phyloP scores from a whole-genome alignment of 2,329 filamentous ascomycete genomes.

The Ceratocystis eucalypticola region DNA sequence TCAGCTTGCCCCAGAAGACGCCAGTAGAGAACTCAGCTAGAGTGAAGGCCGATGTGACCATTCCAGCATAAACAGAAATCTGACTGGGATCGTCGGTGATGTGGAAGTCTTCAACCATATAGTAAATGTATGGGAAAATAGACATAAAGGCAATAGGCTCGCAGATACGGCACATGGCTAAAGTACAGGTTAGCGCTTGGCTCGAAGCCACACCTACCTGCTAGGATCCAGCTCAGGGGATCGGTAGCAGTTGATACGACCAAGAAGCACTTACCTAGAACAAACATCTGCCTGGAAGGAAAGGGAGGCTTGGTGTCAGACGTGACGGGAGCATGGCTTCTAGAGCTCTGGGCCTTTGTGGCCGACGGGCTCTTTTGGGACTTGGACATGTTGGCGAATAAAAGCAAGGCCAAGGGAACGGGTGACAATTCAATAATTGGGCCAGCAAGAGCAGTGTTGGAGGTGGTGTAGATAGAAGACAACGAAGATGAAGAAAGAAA shows the following conservation, averaged over 20 bases:
- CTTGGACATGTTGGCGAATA: conserved; percentile 1
- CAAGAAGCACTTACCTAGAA: conserved; percentile 30
- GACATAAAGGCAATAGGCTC: conserved; percentile 99
- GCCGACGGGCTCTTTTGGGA: neutral
- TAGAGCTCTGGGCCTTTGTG: neutral
- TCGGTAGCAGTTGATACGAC: neutral
- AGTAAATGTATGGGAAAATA: conserved; percentile 96
- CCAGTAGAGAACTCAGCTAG: conserved; percentile 90
- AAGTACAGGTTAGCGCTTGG: conserved; percentile 5
- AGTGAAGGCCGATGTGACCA: conserved; percentile 93
- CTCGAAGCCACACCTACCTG: conserved; percentile 6
- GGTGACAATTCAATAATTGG: neutral
- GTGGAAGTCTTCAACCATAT: conserved; percentile 87
- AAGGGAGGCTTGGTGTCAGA: conserved; percentile 25
- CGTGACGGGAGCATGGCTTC: neutral
- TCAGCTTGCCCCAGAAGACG: conserved; percentile 83
- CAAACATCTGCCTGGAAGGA: conserved; percentile 30
- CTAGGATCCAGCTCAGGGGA: neutral
- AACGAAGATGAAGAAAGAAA: neutral
- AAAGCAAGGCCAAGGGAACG: neutral
- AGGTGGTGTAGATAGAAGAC: neutral
- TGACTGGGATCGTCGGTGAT: conserved; percentile 64
- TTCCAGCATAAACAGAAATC: conserved; percentile 84
- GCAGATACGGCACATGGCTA: conserved; percentile 87
- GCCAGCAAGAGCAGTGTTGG: neutral